Percentiles rank a stretch among this genome's conserved stretches.
Conservation (phyloP, 2,329 filamentous ascomycete species). For the Curvularia hawaiiensis region DNA sequence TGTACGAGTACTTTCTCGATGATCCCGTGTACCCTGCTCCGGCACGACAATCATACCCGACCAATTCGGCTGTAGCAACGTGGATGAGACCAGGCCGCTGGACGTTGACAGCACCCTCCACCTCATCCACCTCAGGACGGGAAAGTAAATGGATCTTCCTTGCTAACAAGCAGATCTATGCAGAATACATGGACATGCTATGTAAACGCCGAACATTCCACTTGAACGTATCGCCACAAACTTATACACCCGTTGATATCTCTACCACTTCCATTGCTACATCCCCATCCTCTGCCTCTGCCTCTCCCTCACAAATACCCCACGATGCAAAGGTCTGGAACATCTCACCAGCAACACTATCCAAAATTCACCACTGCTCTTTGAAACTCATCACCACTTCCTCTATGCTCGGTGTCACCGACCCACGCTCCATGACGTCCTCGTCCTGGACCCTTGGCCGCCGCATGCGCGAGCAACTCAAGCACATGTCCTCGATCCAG, state of each 20-base stretch:
- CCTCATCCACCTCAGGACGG: neutral
- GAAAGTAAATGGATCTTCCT: slow-evolving; percentile 37
- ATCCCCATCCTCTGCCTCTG: neutral
- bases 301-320: neutral
- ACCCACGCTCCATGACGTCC: slow-evolving; percentile 44
- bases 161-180: slow-evolving; percentile 40
- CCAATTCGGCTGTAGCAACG: slow-evolving; percentile 10
- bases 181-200: slow-evolving; percentile 43
- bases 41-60: slow-evolving; percentile 14
- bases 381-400: slow-evolving; percentile 43
- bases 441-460: slow-evolving; percentile 39
- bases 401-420: slow-evolving; percentile 42
- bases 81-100: slow-evolving; percentile 26
- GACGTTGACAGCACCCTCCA: slow-evolving; percentile 5
- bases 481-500: slow-evolving; percentile 23
- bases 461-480: slow-evolving; percentile 33
- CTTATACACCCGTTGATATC: slow-evolving; percentile 25
- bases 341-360: slow-evolving; percentile 29
- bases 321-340: slow-evolving; percentile 32
- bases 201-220: slow-evolving; percentile 40
- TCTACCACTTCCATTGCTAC: neutral
- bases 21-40: slow-evolving; percentile 38
- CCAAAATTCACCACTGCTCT: slow-evolving; percentile 32
- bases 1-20: slow-evolving; percentile 40
- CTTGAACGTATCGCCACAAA: slow-evolving; percentile 40